These are phyloP conservation scores for Parastagonospora avenae DNA, from an alignment of 2,329 filamentous ascomycete species.

Conservation along the genomic window DNA sequence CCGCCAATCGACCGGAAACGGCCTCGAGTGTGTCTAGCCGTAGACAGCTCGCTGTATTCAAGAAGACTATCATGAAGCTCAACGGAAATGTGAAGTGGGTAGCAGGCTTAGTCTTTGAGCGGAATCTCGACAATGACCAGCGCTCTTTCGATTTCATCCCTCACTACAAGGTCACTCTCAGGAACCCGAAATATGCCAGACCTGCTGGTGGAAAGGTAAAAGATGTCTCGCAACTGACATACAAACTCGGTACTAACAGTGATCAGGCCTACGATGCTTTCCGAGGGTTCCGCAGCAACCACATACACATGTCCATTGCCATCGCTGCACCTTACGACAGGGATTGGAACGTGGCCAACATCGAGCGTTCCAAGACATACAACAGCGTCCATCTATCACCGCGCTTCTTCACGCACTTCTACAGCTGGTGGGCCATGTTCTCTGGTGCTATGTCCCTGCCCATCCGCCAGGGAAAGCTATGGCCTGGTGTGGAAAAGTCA, in stretches of 20 bases:
- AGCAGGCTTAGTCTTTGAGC: constrained; percentile 89
- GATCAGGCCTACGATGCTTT: constrained; percentile 83
- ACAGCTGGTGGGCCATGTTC: constrained; percentile 96
- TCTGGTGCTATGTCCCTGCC: constrained; percentile 93
- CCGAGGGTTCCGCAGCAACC: constrained; percentile 91
- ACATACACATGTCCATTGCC: constrained; percentile 94
- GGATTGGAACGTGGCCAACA: constrained; percentile 79
- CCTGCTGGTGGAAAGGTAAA: constrained; percentile 54
- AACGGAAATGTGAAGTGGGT: constrained; percentile 95
- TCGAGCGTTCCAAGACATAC: constrained; percentile 84
- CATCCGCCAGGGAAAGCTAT: constrained; percentile 87
- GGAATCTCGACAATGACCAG: constrained; percentile 71
- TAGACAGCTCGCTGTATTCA: constrained; percentile 82
- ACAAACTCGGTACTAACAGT: constrained; percentile 17
- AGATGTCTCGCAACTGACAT: neutral
- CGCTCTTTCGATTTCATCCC: constrained; percentile 88
- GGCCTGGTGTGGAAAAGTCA: constrained; percentile 91
- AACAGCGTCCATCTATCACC: constrained; percentile 95
- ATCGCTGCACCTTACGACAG: constrained; percentile 85
- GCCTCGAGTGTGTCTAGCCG: constrained; percentile 66
- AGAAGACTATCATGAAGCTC: constrained; percentile 98
- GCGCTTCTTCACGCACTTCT: constrained; percentile 98
- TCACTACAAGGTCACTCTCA: constrained; percentile 89
- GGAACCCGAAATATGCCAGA: constrained; percentile 76
- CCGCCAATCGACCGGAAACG: constrained; percentile 60